Evolutionary conservation across 768 basidiomycete genomes (phyloP).

Genomic region (Podaxis sp.): DNA sequence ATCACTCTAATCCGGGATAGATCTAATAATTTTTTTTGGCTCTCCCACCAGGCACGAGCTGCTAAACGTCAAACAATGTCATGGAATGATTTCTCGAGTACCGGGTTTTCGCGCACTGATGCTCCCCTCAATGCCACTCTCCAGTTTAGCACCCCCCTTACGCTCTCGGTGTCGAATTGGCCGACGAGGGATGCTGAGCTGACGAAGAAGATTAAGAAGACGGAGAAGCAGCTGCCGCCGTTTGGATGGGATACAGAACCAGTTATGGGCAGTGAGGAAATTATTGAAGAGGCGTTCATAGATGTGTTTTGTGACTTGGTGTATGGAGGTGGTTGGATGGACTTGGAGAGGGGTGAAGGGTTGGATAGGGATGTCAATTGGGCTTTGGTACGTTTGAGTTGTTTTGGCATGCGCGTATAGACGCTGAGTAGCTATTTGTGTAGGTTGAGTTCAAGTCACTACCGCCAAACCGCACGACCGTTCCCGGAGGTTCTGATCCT

Average conservation of each 20-base stretch:
- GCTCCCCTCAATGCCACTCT: conserved; percentile 77
- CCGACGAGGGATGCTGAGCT: conserved; percentile 73
- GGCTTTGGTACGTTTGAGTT: conserved; percentile 66
- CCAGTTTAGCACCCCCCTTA: conserved; percentile 63
- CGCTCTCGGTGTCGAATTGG: conserved; percentile 62
- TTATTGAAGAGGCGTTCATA: conserved; percentile 88
- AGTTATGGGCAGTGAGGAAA: conserved; percentile 71
- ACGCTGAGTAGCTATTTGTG: background rate
- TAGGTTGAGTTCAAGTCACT: conserved; percentile 89
- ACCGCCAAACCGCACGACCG: conserved; percentile 40
- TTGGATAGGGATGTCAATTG: conserved; percentile 88
- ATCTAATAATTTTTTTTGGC: background rate
- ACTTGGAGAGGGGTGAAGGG: conserved; percentile 69
- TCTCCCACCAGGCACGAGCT: conserved; percentile 48
- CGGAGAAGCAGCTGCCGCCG: conserved; percentile 74
- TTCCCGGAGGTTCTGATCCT: conserved; percentile 52
- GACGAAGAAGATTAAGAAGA: conserved; percentile 78
- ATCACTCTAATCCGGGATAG: background rate
- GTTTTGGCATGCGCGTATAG: background rate
- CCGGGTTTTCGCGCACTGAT: conserved; percentile 82
- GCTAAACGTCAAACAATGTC: conserved; percentile 82
- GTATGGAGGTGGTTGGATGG: conserved; percentile 85
- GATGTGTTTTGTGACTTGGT: conserved; percentile 84
- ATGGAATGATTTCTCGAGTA: conserved; percentile 86
- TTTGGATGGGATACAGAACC: conserved; percentile 96